Percentiles rank a stretch among this genome's conserved stretches.
Conservation (phyloP, 73 alveolate species). For the Blepharisma japonicum region DNA sequence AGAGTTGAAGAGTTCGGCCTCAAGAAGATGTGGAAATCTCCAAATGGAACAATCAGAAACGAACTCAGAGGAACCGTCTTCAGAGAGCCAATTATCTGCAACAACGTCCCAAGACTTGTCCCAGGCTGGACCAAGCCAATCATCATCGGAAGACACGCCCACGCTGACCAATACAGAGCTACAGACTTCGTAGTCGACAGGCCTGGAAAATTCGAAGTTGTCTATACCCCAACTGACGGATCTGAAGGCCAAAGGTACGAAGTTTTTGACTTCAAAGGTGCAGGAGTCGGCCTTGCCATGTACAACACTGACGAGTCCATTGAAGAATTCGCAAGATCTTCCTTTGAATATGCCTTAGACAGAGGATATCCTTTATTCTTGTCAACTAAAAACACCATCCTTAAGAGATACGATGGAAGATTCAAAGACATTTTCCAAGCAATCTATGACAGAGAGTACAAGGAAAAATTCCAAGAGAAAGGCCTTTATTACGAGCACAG, state of each 20-base stretch:
- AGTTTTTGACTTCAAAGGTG: conserved; percentile 72
- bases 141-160: conserved; percentile 88
- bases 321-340: conserved; percentile 70
- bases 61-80: conserved; percentile 87
- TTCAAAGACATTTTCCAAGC: conserved; percentile 84
- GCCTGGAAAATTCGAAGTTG: conserved; percentile 67
- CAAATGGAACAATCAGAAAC: conserved; percentile 91
- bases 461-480: conserved; percentile 54
- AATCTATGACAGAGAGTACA: conserved; percentile 58
- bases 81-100: conserved; percentile 86
- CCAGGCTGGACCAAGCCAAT: conserved; percentile 92
- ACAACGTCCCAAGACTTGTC: conserved; percentile 78
- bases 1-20: conserved; percentile 78
- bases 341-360: conserved; percentile 73
- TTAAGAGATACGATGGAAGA: conserved; percentile 84
- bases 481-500: conserved; percentile 86
- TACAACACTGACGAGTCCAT: conserved; percentile 85
- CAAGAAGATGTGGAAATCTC: conserved; percentile 90
- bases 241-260: conserved; percentile 48
- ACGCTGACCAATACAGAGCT: conserved; percentile 87
- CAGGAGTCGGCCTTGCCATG: conserved; percentile 84
- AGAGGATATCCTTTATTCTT: conserved; percentile 72
- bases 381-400: conserved; percentile 83
- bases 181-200: conserved; percentile 63
- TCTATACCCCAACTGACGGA: conserved; percentile 69